Evolutionary conservation across 495 filamentous ascomycete species (phyloP), one percentile per base, ranked within the genome.

Genomic region (Aspergillus saccharolyticus): DNA sequence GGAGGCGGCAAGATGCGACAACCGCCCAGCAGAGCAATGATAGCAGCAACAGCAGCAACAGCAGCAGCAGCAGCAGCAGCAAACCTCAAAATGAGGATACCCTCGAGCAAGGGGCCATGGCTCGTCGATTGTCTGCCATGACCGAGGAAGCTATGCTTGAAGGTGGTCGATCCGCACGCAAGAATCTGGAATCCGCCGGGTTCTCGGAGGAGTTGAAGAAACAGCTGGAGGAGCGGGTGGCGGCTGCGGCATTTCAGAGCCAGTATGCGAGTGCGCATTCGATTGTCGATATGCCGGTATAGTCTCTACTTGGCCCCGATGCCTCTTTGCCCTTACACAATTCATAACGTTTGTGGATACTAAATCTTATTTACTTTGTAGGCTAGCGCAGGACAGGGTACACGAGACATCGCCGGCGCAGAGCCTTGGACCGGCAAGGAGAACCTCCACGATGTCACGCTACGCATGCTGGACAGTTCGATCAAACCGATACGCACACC

Each of bases 151-250:
- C 80, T 6, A 73, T 96, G 21, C 74, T 91, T 22, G 82, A 81
- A 56, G 89, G 87, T 17, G 87, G 89, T 20, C 80, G 81, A 57
- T 82, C 85, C 44, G 86, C 89, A 42, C 80, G 74, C 45, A 86
- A 85, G 64, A 89, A 87, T n/a, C 78, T 96, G 15, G 78, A 88
- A 63, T 87, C 95, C 54, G 90, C 89, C 47, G 89, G 89, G 25
- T 96, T 98, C 75, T 87, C 85, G 53, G 88, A 91, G 17, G 91
- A 96, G 56, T 74, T 97, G 58, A 95, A 90, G 65, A 73, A 74
- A 58, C 71, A 82, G 55, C 77, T 98, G 4, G 83, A 92, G 53
- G 85, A 87, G 60, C 86, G 86, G 63, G 79, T 97, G 4, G 81
- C 85, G 54, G 80, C 78, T 43, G 82, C 86, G 20, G 78, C 85